Base-by-base conservation (phyloP, 2,329 filamentous ascomycete genomes). In the Fusarium sp. region DNA sequence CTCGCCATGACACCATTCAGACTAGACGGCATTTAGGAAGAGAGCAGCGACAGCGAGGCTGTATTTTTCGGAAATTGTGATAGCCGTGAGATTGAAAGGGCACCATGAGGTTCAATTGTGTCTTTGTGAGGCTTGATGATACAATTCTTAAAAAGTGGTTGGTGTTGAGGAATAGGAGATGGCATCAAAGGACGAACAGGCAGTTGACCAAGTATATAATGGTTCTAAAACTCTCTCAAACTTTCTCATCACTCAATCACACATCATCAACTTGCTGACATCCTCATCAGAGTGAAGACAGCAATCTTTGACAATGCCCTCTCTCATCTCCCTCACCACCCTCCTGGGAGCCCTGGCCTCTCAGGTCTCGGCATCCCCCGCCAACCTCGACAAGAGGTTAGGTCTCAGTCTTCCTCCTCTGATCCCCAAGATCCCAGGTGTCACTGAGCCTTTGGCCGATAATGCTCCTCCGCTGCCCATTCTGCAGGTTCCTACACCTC, bases 401-500 rank as follows among this genome's bases (percentile, higher is more conserved):
- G 79, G 73, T 1, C 75, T 83, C 66, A 84, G 81, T 27, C 81
- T 90, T 5, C 87, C 88, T 56, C 88, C 88, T 56, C 82, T 91
- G 36, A 90, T 91, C 69, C 90, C 89, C 2, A 80, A 81, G 12
- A 90, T 91, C 68, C 88, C 88, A 1, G 89, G 89, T 29, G 86
- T 92, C 14, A 91, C 89, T 6, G 88, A 89, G 74, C 85, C 87
- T 42, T 78, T 92, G n/a, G 80, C 81, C 12, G 81, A 81, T 24
- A 84, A 86, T 55, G 84, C 84, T 6, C 86, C 87, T 42, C 88
- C 89, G 12, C 80, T 91, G 29, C 89, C 89, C 5, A 87, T 91
- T 64, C 80, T 92, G 12, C 89, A 91, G 75, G 63, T 89, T 6
- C 89, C 89, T 2, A 89, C 87, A n/a, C 89, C 89, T 57, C 86